Percentiles rank a stretch among this genome's conserved stretches.
phyloP scores from a whole-genome alignment of 257 asterid species.

The Petunia secreta region DNA sequence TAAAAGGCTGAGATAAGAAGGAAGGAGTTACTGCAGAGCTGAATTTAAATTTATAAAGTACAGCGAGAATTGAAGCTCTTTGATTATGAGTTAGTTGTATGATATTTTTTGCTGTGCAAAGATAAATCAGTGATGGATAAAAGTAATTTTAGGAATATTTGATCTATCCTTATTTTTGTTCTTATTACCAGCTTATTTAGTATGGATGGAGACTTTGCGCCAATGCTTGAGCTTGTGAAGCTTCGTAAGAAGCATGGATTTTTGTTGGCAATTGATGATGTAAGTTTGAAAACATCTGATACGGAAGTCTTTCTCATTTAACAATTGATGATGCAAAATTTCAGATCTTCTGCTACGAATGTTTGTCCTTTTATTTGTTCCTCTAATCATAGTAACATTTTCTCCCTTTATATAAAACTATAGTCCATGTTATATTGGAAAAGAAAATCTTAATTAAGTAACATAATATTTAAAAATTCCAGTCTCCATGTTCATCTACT shows the following conservation, averaged over 20 bases:
- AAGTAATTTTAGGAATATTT: neutral
- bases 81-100: neutral
- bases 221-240: constrained; percentile 75
- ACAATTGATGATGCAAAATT: no score
- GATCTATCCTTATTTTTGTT: constrained; percentile 23
- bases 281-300: neutral
- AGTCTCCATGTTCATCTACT: neutral
- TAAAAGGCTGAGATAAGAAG: neutral
- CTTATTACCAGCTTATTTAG: constrained; percentile 76
- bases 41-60: neutral
- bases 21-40: neutral
- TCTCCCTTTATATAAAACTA: neutral
- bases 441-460: no score
- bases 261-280: constrained; percentile 55
- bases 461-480: neutral
- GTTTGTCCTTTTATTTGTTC: neutral
- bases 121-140: neutral
- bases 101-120: neutral
- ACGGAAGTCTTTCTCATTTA: neutral
- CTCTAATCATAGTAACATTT: neutral
- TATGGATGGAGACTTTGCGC: constrained; percentile 99
- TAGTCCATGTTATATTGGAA: neutral
- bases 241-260: constrained; percentile 91
- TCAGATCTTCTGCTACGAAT: no score
- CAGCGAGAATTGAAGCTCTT: no score